Evolutionary conservation across 1,284 basidiomycete species (phyloP).

Genomic region (Cryptococcus depauperatus): DNA sequence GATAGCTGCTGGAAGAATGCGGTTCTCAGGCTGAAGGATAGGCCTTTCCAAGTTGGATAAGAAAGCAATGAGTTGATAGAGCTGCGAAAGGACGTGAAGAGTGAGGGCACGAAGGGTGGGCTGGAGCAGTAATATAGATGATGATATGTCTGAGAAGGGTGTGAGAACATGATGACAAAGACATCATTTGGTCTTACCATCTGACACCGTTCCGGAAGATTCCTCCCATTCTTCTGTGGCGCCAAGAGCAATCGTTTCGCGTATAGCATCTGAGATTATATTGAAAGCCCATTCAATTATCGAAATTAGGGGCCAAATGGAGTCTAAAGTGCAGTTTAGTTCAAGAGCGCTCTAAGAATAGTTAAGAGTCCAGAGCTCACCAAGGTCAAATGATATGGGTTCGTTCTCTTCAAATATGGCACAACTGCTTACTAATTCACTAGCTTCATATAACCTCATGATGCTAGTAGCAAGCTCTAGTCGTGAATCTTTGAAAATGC

Average conservation of each 20-base stretch:
- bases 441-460: constrained; percentile 26
- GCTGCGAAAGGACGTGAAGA: constrained; percentile 21
- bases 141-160: neutral
- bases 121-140: constrained; percentile 20
- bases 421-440: constrained; percentile 23
- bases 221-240: constrained; percentile 22
- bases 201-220: neutral
- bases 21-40: constrained; percentile 24
- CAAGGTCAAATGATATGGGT: constrained; percentile 25
- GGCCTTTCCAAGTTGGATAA: constrained; percentile 23
- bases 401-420: constrained; percentile 16
- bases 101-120: constrained; percentile 20
- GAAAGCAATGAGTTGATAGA: constrained; percentile 22
- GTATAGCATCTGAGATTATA: constrained; percentile 19
- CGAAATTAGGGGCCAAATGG: constrained; percentile 30
- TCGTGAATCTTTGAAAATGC: constrained; percentile 17
- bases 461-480: constrained; percentile 23
- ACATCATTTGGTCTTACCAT: neutral
- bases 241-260: constrained; percentile 21
- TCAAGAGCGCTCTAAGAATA: neutral
- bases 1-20: constrained; percentile 4
- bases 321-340: constrained; percentile 15
- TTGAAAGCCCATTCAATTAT: constrained; percentile 31
- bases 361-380: constrained; percentile 16
- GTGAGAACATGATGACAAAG: neutral